Evolutionary conservation across 169 alveolate species (phyloP), one percentile per base, ranked within the genome.

Genomic region (Blepharisma undulans): DNA sequence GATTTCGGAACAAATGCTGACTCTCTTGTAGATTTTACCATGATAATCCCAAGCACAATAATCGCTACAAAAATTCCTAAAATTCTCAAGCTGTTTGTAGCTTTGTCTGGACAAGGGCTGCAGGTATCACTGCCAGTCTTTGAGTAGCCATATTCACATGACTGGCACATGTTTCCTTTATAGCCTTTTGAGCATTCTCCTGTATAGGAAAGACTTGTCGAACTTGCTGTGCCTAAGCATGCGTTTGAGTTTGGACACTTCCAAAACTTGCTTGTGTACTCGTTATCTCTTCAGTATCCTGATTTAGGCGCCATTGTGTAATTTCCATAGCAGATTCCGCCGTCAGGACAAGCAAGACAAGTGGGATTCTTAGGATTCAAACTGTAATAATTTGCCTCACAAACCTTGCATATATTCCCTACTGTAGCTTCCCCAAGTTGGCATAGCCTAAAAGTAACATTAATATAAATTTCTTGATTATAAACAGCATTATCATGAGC

Each of bases 141-240:
- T 32, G 87, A 66, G 32, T 90, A 94, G 19, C 94, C 95, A 22
- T 79, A 72, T 34, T 71, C 88, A 66, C 91, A 86, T 0, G 91
- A 30, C 25, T 86, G 66, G 7, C 84, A 32, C 34, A 89, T 29
- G 36, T 79, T 80, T 18, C 95, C 96, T 60, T 61, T 60, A 30
- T 93, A 92, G 5, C 95, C 96, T 0, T 76, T 66, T n/a, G 87
- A 88, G 71, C 91, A 86, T n/a, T 21, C 89, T 32, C 94, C 89
- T 33, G 85, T 48, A 33, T 92, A 93, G 0, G 84, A 86, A 25
- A 25, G 6, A 4, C 19, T 61, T 14, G 2, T 25, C 8, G 22
- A 36, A 4, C 36, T 59, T 1, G 72, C 7, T 71, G 91, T 0
- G 25, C 91, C 91, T 71, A 71, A 30, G 61, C 91, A 86, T 3